A percentile compares a stretch with the other conserved stretches of the same genome.
Conservation (phyloP, 2,329 filamentous ascomycete species). For the Kalaharituber pfeilii region DNA sequence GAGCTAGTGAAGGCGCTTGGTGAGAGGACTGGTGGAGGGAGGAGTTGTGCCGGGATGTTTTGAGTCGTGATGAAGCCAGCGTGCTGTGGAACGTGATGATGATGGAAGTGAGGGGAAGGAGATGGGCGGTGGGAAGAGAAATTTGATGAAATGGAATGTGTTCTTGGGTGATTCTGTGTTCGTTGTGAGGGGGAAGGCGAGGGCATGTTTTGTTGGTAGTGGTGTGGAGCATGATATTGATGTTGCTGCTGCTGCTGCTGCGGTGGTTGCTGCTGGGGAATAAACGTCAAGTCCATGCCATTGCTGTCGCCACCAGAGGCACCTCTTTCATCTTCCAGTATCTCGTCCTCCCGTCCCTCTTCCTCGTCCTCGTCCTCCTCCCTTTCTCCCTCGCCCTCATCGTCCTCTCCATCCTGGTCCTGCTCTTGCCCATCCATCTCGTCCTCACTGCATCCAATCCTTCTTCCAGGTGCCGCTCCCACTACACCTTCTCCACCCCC, state of each 20-base stretch:
- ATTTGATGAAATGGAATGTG: not conserved
- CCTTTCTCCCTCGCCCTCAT: conserved; percentile 4
- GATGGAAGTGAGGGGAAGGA: not conserved
- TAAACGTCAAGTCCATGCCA: not conserved
- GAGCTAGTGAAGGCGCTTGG: conserved; percentile 5
- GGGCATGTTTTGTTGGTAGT: not conserved
- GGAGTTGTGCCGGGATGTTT: conserved; percentile 7
- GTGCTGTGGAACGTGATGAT: not conserved
- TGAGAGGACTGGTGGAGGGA: conserved; percentile 6
- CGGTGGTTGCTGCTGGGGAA: not conserved
- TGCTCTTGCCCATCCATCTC: conserved; percentile 23
- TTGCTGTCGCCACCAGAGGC: not conserved
- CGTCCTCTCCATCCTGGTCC: conserved; percentile 11
- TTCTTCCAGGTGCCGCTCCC: conserved; percentile 68
- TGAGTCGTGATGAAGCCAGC: conserved; percentile 6
- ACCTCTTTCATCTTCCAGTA: not conserved
- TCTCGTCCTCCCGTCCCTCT: not conserved
- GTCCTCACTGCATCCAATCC: conserved; percentile 67
- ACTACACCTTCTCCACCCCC: conserved; percentile 25
- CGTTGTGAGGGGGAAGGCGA: not conserved
- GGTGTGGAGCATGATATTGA: not conserved
- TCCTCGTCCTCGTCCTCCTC: not conserved
- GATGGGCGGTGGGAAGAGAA: not conserved
- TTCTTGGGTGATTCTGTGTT: not conserved
- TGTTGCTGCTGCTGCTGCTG: not conserved